Evolutionary conservation across 2,329 filamentous ascomycete genomes (phyloP), one percentile per base, ranked within the genome.

Genomic region (Tricladium varicosporioides): DNA sequence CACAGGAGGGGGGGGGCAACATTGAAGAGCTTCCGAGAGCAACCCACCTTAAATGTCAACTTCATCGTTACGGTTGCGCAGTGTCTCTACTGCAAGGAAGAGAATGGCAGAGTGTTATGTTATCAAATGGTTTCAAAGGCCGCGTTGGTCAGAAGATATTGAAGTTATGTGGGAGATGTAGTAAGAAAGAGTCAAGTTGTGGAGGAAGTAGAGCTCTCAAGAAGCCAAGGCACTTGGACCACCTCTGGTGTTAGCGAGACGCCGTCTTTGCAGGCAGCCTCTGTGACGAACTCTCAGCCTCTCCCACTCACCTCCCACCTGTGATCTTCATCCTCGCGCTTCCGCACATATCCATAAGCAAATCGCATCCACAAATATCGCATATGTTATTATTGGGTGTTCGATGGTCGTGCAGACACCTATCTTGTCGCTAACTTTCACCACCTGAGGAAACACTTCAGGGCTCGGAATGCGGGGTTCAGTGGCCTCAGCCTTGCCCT

Each of bases 1-100:
- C 53, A 58, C 56, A 58, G 62, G 62, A 61, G 57, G 64, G 62
- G n/a, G 64, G 59, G 58, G 55, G 27, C 15, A 47, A 49, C 33
- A 44, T 16, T 27, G 22, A 33, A 49, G 42, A 48, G 22, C 31
- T 47, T 60, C 60, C 63, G 62, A 59, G 53, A 48, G 57, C 42
- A 56, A 64, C 68, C 54, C 73, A 86, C 84, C 78, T 87, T 88
- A 80, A 89, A 88, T 61, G 84, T 87, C 71, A 87, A 78, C 82
- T 87, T 87, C 84, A 87, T 87, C 72, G 69, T 81, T 79, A 75
- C 59, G 61, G 59, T 32, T 45, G 18, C 16, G 44, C 52, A 56
- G 58, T 59, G 57, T 51, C 18, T 36, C 18, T 51, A 58, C 56
- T 55, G n/a, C 7, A 49, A 32, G 14, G 15, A 33, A 18, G 19